Conservation (phyloP, 140 eudicot species). For the Stevia rebaudiana region DNA sequence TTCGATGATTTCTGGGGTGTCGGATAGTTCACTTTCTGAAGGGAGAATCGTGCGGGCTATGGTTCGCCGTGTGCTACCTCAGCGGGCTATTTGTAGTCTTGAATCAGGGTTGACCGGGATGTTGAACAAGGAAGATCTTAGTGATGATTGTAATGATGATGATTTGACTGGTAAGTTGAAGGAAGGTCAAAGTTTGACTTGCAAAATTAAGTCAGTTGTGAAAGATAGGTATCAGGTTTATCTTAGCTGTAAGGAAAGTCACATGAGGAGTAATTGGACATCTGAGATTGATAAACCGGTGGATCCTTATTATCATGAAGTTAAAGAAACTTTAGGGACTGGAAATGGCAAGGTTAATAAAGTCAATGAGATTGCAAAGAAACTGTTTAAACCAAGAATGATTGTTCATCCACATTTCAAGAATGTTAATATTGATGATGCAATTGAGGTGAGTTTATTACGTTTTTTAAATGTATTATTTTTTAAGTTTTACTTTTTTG, state of each 20-base stretch:
- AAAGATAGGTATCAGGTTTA: conserved; percentile 64
- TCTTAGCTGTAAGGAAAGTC: conserved; percentile 60
- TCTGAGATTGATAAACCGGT: conserved; percentile 33
- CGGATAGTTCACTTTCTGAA: conserved; percentile 54
- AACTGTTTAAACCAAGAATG: conserved; percentile 69
- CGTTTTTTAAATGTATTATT: neutral
- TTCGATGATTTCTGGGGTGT: conserved; percentile 70
- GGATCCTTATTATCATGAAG: conserved; percentile 73
- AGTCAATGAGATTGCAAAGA: conserved; percentile 67
- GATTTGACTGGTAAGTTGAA: conserved; percentile 58
- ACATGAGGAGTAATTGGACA: conserved; percentile 56
- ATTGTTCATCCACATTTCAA: conserved; percentile 78
- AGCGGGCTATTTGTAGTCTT: conserved; percentile 54
- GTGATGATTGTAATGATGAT: conserved; percentile 53
- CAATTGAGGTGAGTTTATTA: conserved; percentile 51
- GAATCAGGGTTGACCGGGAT: conserved; percentile 76
- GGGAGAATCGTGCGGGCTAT: conserved; percentile 69
- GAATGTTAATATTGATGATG: conserved; percentile 68
- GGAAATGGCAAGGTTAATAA: conserved; percentile 54
- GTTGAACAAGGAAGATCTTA: conserved; percentile 51
- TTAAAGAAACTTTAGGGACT: conserved; percentile 32
- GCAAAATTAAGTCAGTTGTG: conserved; percentile 56
- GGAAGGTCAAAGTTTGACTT: conserved; percentile 67
- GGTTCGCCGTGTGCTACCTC: conserved; percentile 62
- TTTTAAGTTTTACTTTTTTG: neutral